Evolutionary conservation across 306 rosid genomes (phyloP).

Genomic region (Sechiopsis laciniata): DNA sequence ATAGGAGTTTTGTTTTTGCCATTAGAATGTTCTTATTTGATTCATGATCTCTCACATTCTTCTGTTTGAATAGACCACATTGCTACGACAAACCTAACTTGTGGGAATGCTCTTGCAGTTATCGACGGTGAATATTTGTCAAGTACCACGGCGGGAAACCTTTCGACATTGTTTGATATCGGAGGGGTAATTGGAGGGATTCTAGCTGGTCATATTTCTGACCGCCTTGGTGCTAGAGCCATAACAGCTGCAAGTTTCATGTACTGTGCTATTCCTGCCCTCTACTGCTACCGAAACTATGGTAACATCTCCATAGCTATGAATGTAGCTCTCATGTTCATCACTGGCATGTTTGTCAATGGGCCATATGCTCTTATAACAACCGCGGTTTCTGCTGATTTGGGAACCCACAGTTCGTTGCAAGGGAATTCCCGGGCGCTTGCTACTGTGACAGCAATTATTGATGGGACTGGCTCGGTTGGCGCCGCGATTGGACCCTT

Average conservation of each 20-base stretch:
- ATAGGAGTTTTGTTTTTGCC: background rate
- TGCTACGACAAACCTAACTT: background rate
- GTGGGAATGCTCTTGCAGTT: conserved; percentile 46
- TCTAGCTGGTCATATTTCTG: conserved; percentile 89
- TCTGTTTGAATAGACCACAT: background rate
- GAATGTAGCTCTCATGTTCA: conserved; percentile 60
- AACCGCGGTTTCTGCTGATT: conserved; percentile 92
- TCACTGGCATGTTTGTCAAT: conserved; percentile 88
- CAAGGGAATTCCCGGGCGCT: conserved; percentile 80
- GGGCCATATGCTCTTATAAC: conserved; percentile 98
- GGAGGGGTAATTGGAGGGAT: conserved; percentile 96
- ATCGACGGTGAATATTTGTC: conserved; percentile 80
- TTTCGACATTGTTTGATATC: conserved; percentile 89
- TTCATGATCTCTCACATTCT: background rate
- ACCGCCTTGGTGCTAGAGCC: conserved; percentile 75
- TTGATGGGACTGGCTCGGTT: conserved; percentile 91
- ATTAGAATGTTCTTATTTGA: background rate
- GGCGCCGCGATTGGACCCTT: conserved; percentile 97
- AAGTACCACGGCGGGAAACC: conserved; percentile 59
- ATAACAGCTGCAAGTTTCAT: conserved; percentile 97
- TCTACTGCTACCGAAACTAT: conserved; percentile 66
- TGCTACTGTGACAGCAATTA: conserved; percentile 91
- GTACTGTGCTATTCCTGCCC: conserved; percentile 96
- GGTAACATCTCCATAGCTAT: conserved; percentile 57
- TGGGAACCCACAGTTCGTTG: conserved; percentile 88